Evolutionary conservation across 169 alveolate species (phyloP), one percentile per base, ranked within the genome.

Genomic region (Babesia divergens): DNA sequence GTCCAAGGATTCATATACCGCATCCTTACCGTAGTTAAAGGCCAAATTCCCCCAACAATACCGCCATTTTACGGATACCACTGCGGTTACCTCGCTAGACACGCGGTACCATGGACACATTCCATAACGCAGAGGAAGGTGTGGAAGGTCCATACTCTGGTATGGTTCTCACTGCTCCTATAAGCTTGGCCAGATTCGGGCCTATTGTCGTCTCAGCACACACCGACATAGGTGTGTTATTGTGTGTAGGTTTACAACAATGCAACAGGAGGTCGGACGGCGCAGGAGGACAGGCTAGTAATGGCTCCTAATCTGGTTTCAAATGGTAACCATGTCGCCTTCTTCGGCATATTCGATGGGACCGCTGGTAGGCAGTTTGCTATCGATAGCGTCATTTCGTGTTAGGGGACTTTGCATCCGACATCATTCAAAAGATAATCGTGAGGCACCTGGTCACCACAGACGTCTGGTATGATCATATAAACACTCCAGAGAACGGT

Each of bases 331-430:
- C 74, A 83, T 38, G 76, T 74, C 16, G 79, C 91, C 31, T 84
- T 85, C 72, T 88, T 84, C 31, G 93, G 92, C 20, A 84, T 91
- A 3, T 91, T 91, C 70, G 95, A 91, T 51, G 95, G 95, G 58
- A 91, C 95, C 22, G 95, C 84, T 22, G 94, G 94, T 74, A 59
- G 49, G 69, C 44, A 16, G 8, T n/a, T n/a, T 16, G 32, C 9
- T 28, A 5, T 6, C 18, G 20, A 44, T 26, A n/a, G 49, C 16
- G 0, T 0, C 46, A 24, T 16, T 29, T n/a, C 28, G 24, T 3
- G 35, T 24, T 24, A 47, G 93, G 92, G 5, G 91, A 84, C 58
- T 85, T 89, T 54, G 90, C 94, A 6, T 66, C 91, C 26, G 88
- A 84, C 35, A 85, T 75, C 38, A 84, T 85, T 34, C 88, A 87